These are phyloP conservation scores for Blastobotrys muscicola DNA, from an alignment of 805 yeast genomes.

Conservation along the genomic window DNA sequence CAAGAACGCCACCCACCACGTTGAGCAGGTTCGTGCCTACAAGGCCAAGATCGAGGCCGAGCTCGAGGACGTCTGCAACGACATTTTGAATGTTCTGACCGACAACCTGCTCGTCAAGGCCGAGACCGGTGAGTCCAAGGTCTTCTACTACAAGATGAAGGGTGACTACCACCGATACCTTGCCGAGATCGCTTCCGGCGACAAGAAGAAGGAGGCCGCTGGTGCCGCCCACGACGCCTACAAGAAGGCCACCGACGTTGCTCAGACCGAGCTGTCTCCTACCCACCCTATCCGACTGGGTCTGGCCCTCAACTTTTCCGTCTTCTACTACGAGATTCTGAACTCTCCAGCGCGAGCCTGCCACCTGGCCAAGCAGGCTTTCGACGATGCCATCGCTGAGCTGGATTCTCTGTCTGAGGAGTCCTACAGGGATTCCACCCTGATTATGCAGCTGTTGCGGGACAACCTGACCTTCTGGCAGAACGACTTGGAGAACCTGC, in stretches of 20 bases:
- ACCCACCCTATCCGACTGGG: conserved; percentile 99
- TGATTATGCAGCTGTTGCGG: conserved; percentile 96
- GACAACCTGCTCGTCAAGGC: conserved; percentile 90
- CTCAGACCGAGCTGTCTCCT: conserved; percentile 96
- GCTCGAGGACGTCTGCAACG: conserved; percentile 91
- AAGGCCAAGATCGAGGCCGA: conserved; percentile 93
- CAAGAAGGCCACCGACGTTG: conserved; percentile 94
- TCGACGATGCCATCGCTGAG: conserved; percentile 98
- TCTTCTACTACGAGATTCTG: conserved; percentile 94
- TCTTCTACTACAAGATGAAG: conserved; percentile 97
- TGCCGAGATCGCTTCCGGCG: conserved; percentile 93
- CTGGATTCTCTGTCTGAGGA: conserved; percentile 95
- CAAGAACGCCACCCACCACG: conserved; percentile 87
- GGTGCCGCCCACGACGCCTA: conserved; percentile 91
- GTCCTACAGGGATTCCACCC: conserved; percentile 94
- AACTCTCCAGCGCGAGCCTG: conserved; percentile 98
- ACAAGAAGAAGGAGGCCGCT: conserved; percentile 90
- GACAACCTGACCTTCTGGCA: conserved; percentile 96
- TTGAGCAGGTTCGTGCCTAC: conserved; percentile 83
- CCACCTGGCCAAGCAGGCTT: conserved; percentile 97
- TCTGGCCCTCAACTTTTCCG: conserved; percentile 94
- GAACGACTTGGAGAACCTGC: conserved; percentile 45
- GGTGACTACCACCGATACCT: conserved; percentile 99
- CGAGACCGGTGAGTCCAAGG: conserved; percentile 96
- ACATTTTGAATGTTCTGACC: conserved; percentile 79